phyloP scores from a whole-genome alignment of 2,329 filamentous ascomycete genomes.

The Oidium heveae region DNA sequence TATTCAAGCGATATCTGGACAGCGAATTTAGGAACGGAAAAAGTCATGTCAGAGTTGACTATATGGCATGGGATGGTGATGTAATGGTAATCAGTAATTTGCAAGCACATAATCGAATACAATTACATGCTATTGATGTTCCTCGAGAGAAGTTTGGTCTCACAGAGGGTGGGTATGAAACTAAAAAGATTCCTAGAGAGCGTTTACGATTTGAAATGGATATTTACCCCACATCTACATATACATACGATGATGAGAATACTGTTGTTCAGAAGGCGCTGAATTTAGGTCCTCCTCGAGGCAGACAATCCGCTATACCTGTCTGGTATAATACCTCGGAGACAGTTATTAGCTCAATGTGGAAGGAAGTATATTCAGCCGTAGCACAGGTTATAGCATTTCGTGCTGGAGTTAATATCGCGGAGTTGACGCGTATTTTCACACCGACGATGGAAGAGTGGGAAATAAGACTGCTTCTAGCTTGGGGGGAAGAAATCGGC shows the following conservation, averaged over 20 bases:
- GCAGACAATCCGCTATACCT: constrained; percentile 25
- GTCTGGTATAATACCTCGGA: constrained; percentile 51
- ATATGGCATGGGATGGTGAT: constrained; percentile 33
- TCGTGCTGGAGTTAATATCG: constrained; percentile 28
- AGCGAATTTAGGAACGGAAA: constrained; percentile 15
- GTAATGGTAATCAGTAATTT: constrained; percentile 43
- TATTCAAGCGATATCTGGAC: constrained; percentile 36
- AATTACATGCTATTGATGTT: constrained; percentile 26
- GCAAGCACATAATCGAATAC: constrained; percentile 30
- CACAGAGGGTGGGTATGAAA: constrained; percentile 44
- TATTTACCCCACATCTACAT: constrained; percentile 29
- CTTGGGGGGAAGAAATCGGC: constrained; percentile 29
- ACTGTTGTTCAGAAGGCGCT: constrained; percentile 17
- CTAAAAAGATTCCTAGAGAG: constrained; percentile 37
- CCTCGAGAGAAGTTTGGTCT: constrained; percentile 44
- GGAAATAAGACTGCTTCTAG: constrained; percentile 30
- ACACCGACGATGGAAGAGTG: constrained; percentile 34
- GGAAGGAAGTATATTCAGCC: constrained; percentile 36
- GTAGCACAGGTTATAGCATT: constrained; percentile 37
- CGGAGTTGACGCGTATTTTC: constrained; percentile 28
- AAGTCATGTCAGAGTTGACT: constrained; percentile 21
- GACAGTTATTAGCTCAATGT: constrained; percentile 28
- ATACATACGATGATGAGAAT: constrained; percentile 28
- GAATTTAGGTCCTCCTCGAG: constrained; percentile 9
- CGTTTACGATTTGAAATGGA: constrained; percentile 39